Evolutionary conservation across 164 flowering plant genomes (phyloP), one percentile per base, ranked within the genome.

Genomic region (Sextonia rubra): DNA sequence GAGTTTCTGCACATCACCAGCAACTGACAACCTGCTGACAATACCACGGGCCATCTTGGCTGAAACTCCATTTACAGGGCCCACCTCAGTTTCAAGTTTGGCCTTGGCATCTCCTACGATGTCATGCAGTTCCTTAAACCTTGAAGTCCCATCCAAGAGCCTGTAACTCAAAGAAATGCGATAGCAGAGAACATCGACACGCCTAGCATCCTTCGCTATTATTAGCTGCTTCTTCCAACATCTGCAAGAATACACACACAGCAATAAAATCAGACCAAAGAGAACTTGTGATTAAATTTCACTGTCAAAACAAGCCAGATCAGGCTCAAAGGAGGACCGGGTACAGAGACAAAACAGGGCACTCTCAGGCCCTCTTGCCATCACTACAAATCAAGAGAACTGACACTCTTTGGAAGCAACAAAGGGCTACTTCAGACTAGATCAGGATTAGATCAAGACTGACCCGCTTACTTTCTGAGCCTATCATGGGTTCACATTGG

Each of bases 141-240:
- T 83, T 20, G 91, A 88, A 68, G 99, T 93, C 55, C 98, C 97
- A 75, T 89, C 89, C 66, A 96, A 81, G 37, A 96, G 95, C 82
- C 92, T 83, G 77, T 83, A 86, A 81, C 99, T 89, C 85, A 96
- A 79, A 73, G 82, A 89, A 85, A 93, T 91, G 76, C 99, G 82
- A 72, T 90, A 78, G 77, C 98, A 92, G 30, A 96, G 92, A 47
- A 86, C 84, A 81, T 96, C 99, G 20, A 91, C 87, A 62, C 98
- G 90, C 1, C 98, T 92, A 61, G 99, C 97, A 78, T 92, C 98
- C 82, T 88, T 96, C 32, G 98, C 97, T 60, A 89, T 77, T 67
- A 69, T 70, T 71, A 96, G 83, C 74, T 96, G 99, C 86, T 91
- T 91, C 89, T 83, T 93, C 99, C 96, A 92, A 76, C 79, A 86